Evolutionary conservation across 371 early-diverging fungal species (phyloP).

Genomic region (Smittium culicis): DNA sequence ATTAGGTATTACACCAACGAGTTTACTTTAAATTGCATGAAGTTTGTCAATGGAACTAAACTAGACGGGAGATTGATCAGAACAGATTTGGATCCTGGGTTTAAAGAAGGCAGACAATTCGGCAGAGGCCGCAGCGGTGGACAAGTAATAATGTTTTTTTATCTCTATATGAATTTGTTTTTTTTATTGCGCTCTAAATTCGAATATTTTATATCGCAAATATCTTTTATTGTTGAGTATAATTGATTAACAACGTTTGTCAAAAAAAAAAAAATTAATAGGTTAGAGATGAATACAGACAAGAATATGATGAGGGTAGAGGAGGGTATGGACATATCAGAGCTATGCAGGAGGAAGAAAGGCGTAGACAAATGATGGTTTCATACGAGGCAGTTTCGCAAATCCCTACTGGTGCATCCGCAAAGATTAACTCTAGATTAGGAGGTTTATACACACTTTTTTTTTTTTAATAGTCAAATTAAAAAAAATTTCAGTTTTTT

Average conservation of each 20-base stretch:
- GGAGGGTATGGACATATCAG: slow-evolving; percentile 91
- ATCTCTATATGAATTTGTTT: too few relatives aligned
- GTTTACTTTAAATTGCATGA: slow-evolving; percentile 82
- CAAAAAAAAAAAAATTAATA: too few relatives aligned
- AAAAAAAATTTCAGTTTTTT: too few relatives aligned
- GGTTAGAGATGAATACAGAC: slow-evolving; percentile 90
- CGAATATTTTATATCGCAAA: too few relatives aligned
- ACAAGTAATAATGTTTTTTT: too few relatives aligned
- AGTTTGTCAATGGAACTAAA: slow-evolving; percentile 86
- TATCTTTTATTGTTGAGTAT: too few relatives aligned
- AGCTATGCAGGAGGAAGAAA: slow-evolving; percentile 46
- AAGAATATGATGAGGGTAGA: slow-evolving; percentile 86
- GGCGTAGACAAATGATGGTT: slow-evolving; percentile 43
- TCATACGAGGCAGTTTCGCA: slow-evolving; percentile 24
- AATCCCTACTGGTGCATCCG: slow-evolving; percentile 23
- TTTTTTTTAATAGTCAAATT: too few relatives aligned
- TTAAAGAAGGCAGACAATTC: slow-evolving; percentile 87
- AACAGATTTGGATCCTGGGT: slow-evolving; percentile 95
- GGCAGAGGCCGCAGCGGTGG: slow-evolving; percentile 94
- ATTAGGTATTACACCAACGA: slow-evolving; percentile 71
- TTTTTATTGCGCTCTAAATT: too few relatives aligned
- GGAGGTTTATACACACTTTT: too few relatives aligned
- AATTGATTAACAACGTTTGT: too few relatives aligned
- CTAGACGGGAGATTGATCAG: slow-evolving; percentile 90
- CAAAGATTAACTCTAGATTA: slow-evolving; percentile 21